Evolutionary conservation across 257 asterid species (phyloP), one percentile per base, ranked within the genome.

Genomic region (Solanum sejunctum): DNA sequence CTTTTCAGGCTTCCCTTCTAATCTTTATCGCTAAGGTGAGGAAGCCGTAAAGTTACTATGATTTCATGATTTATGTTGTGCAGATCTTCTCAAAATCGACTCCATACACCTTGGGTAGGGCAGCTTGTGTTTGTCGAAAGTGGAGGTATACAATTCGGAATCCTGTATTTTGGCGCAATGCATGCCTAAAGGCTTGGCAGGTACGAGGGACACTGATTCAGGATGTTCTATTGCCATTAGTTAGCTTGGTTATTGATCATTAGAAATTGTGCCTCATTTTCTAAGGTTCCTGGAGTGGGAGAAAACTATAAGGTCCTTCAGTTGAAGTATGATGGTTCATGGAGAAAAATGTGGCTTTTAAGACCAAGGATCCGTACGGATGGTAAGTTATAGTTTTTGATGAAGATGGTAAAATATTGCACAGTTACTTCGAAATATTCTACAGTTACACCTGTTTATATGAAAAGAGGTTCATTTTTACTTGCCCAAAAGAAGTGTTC

Each of bases 331-430:
- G 90, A 91, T 89, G 97, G 98, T 82, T 95, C 97, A n/a, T 96
- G 99, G 99, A 94, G 94, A 89, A 95, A 91, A 90, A 96, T 96
- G 99, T 96, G 99, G 99, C 96, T 96, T 84, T 88, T 87, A 87
- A 93, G 98, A 85, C 99, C 99, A 84, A 89, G 99, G 91, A 91
- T 96, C 83, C 94, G 99, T 77, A 92, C 97, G 60, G 99, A 96
- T 88, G 99, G 99, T 96, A 90, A 80, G 70, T 45, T 61, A 17
- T 82, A 28, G 57, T 67, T 85, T 63, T 66, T 66, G n/a, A 66
- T 66, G 73, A 66, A 28, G 99, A 96, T 89, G 99, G 98, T 96
- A 90, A 75, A 63, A 45, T 56, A 17, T 67, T 85, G 23, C 82
- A 51, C 49, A 77, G 28, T 51, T 26, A 10, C 82, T 52, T 26